Conservation (phyloP, 495 filamentous ascomycete species). For the Ramalina intermedia region DNA sequence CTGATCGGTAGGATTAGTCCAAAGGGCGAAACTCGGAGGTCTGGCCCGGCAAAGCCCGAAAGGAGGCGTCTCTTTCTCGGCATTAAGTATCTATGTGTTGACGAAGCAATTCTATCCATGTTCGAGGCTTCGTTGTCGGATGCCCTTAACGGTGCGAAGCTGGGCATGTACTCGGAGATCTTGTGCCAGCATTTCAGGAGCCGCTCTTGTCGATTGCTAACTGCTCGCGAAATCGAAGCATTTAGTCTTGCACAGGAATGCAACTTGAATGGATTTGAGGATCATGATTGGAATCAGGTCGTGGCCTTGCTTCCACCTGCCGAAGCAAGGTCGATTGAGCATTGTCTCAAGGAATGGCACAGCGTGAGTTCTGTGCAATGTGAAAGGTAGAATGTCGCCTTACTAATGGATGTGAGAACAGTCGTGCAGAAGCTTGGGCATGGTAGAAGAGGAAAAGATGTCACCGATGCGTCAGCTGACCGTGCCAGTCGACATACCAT, state of each 20-base stretch:
- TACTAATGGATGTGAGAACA: background rate
- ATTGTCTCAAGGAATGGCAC: slow-evolving; percentile 36
- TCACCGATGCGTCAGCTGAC: slow-evolving; percentile 30
- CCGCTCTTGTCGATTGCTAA: slow-evolving; percentile 35
- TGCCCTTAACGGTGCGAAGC: slow-evolving; percentile 30
- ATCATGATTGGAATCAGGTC: slow-evolving; percentile 27
- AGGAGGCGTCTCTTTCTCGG: slow-evolving; percentile 41
- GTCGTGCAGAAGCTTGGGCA: slow-evolving; percentile 17
- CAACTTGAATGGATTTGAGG: slow-evolving; percentile 25
- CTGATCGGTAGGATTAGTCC: slow-evolving; percentile 64
- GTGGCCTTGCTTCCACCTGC: slow-evolving; percentile 27
- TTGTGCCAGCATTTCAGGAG: slow-evolving; percentile 36
- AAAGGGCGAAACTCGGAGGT: slow-evolving; percentile 2
- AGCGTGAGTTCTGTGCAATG: slow-evolving; percentile 20
- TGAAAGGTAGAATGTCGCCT: background rate
- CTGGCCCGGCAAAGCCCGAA: slow-evolving; percentile 14
- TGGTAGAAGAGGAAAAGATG: slow-evolving; percentile 20
- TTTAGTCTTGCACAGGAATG: slow-evolving; percentile 32
- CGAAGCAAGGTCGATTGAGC: slow-evolving; percentile 19
- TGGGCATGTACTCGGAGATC: slow-evolving; percentile 30
- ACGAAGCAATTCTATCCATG: slow-evolving; percentile 41
- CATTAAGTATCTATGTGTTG: slow-evolving; percentile 63
- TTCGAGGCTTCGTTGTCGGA: slow-evolving; percentile 28
- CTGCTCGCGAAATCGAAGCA: slow-evolving; percentile 41
- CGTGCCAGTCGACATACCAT: slow-evolving; percentile 68